Base-by-base conservation (phyloP, 116 monocot species). In the Cymodocea nodosa region DNA sequence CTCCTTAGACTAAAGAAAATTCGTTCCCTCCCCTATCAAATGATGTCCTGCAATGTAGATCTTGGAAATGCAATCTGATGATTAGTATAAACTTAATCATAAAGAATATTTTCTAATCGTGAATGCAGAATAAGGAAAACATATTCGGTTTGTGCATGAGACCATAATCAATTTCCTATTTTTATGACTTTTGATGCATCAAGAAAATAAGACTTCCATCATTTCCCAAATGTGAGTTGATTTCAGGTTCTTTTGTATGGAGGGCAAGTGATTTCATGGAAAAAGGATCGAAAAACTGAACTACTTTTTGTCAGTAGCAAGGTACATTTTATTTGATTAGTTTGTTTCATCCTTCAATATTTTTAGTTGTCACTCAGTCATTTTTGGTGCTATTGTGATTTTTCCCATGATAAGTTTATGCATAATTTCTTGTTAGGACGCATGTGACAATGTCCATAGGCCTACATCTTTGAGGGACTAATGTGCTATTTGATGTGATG, bases 251-350 rank as follows among this genome's bases (percentile, higher is more conserved):
- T 75, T 64, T 59, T 87, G 17, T 65, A 75, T 68, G 87, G 87
- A 30, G 87, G 78, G 13, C 87, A 87, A 68, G 78, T 87, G 56
- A 65, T 83, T 14, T 87, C 87, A 22, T 87, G 87, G 87, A 87
- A 87, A 71, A 82, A 81, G 76, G 77, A 76, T 53, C 65, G 75
- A 25, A 57, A 73, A 24, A 78, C 80, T 49, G 80, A 87, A 64
- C 60, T 83, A 35, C 80, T 87, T 76, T 87, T 80, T 58, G 71
- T 71, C 70, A 78, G 80, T 53, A 80, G 66, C 34, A 87, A 87
- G 82, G 87, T 87, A 75, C 48, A 22, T 40, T 64, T 49, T 23
- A 23, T 50, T 50, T 20, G 6, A 13, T 23, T 24, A n/a, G 50
- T 36, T 15, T 40, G 23, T 51, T 1, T 2, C 34, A 8, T 64